Evolutionary conservation across 2,329 filamentous ascomycete species (phyloP).

Genomic region (Cyphellophora attinorum): DNA sequence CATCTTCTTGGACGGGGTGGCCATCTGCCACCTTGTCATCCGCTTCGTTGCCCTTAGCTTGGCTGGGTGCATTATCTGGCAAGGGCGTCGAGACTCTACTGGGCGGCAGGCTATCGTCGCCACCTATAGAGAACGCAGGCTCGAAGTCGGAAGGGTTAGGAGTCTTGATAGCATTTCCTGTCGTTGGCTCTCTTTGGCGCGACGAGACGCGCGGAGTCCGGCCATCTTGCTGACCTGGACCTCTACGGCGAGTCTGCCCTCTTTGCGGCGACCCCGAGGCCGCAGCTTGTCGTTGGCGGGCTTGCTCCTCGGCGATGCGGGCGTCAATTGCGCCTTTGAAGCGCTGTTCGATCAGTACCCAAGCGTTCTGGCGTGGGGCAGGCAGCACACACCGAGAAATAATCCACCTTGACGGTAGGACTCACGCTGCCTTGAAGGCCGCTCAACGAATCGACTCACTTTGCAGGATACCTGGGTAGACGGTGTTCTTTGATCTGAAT

Average conservation of each 20-base stretch:
- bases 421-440: too few relatives aligned
- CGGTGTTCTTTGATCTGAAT: too few relatives aligned
- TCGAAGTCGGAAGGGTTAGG: constrained; percentile 85
- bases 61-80: constrained; percentile 30
- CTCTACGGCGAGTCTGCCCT: constrained; percentile 35
- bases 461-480: too few relatives aligned
- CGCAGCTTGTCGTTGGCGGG: constrained; percentile 52
- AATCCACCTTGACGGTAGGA: constrained; percentile 18
- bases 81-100: constrained; percentile 53
- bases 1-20: constrained; percentile 14
- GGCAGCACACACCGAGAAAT: constrained; percentile 20
- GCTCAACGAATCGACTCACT: too few relatives aligned
- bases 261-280: constrained; percentile 28
- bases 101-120: constrained; percentile 53
- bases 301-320: constrained; percentile 84
- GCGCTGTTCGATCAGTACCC: constrained; percentile 46
- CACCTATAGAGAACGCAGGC: constrained; percentile 75
- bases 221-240: constrained; percentile 23
- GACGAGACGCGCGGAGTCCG: constrained; percentile 19
- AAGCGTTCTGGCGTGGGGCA: not conserved
- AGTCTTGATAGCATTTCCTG: constrained; percentile 37
- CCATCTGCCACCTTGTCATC: constrained; percentile 10
- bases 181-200: constrained; percentile 26
- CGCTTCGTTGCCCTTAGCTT: constrained; percentile 9
- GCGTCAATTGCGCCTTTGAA: constrained; percentile 77